phyloP scores from a whole-genome alignment of 2,329 filamentous ascomycete species.

The Cordyceps cicadae region DNA sequence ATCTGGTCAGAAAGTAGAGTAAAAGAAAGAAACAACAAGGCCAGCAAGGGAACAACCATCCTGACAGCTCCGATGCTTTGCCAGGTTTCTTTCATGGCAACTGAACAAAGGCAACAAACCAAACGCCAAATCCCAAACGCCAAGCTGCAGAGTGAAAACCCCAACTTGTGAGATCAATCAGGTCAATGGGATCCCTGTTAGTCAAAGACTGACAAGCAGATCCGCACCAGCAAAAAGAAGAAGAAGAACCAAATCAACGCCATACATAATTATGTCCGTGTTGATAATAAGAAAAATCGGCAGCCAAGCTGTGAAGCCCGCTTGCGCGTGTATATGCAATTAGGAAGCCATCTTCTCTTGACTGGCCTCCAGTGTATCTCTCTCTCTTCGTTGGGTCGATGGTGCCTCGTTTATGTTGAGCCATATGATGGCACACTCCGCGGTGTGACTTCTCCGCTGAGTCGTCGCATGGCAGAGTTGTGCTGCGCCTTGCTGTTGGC shows the following conservation, averaged over 20 bases:
- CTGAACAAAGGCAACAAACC: background rate
- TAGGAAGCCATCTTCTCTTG: background rate
- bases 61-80: background rate
- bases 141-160: background rate
- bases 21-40: background rate
- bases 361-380: background rate
- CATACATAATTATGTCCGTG: background rate
- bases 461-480: slow-evolving; percentile 34
- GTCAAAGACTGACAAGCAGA: background rate
- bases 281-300: background rate
- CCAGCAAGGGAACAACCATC: background rate
- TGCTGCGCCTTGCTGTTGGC: slow-evolving; percentile 42
- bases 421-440: slow-evolving; percentile 44
- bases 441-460: slow-evolving; percentile 48
- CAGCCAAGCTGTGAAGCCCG: slow-evolving; percentile 3
- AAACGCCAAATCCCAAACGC: background rate
- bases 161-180: background rate
- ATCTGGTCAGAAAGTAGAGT: background rate
- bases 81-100: background rate
- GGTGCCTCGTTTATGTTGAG: slow-evolving; percentile 22
- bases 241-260: background rate
- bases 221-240: background rate
- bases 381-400: background rate
- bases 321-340: slow-evolving; percentile 8
- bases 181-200: background rate